Conservation (phyloP, 2,329 filamentous ascomycete species). For the Endocalyx cinctus region DNA sequence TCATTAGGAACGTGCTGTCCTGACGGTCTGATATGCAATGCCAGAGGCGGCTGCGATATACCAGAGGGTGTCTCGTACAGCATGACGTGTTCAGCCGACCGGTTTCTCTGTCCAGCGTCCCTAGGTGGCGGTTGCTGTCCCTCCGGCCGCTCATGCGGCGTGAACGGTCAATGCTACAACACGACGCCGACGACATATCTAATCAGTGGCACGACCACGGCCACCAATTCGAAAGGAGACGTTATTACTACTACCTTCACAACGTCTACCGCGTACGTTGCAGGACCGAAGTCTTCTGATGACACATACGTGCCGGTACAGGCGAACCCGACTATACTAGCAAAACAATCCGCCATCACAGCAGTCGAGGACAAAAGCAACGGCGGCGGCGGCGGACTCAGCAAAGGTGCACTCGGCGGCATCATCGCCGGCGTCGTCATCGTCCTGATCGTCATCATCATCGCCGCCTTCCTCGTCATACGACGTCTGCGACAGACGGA, state of each 20-base stretch:
- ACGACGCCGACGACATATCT: constrained; percentile 42
- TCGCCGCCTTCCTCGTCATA: constrained; percentile 44
- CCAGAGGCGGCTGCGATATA: constrained; percentile 35
- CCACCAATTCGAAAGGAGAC: constrained; percentile 36
- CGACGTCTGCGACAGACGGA: constrained; percentile 44
- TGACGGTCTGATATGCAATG: constrained; percentile 40
- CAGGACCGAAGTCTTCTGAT: too few relatives aligned
- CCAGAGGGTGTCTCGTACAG: constrained; percentile 37
- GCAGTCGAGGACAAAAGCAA: too few relatives aligned
- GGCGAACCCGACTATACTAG: too few relatives aligned
- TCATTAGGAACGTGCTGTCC: constrained; percentile 42
- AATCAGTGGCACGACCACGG: constrained; percentile 39
- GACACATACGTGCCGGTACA: too few relatives aligned
- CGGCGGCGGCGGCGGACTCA: constrained; percentile 29
- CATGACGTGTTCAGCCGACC: constrained; percentile 38
- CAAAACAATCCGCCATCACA: too few relatives aligned
- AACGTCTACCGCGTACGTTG: constrained; percentile 34
- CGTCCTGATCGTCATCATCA: constrained; percentile 43
- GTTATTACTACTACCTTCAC: constrained; percentile 36
- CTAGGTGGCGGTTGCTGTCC: constrained; percentile 50
- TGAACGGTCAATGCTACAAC: constrained; percentile 41
- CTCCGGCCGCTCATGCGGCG: constrained; percentile 45
- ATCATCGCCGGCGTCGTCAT: constrained; percentile 48
- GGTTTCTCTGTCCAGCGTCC: constrained; percentile 45
- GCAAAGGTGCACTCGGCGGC: constrained; percentile 42